A percentile compares a stretch with the other conserved stretches of the same genome.
Conservation (phyloP, 106 monocot genomes). For the Ottelia alismoides region DNA sequence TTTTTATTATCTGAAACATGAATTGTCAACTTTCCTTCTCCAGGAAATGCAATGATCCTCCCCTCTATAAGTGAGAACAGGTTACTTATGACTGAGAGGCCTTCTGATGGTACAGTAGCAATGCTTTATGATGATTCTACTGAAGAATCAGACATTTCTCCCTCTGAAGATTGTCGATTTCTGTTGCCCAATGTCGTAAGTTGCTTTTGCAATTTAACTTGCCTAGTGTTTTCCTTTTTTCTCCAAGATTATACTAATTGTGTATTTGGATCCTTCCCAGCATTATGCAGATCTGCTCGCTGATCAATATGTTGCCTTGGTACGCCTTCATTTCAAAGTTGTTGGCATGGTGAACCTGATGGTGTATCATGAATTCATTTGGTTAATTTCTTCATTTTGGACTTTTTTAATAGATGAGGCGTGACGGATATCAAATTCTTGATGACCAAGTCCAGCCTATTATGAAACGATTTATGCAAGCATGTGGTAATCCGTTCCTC, state of each 20-base stretch:
- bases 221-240: neutral
- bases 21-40: neutral
- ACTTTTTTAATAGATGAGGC: constrained; percentile 37
- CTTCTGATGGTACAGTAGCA: constrained; percentile 57
- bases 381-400: constrained; percentile 3
- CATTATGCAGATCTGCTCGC: constrained; percentile 76
- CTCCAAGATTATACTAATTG: neutral
- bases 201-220: constrained; percentile 3
- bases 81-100: constrained; percentile 44
- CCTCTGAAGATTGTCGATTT: constrained; percentile 24
- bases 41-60: neutral
- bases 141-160: constrained; percentile 45
- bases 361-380: neutral
- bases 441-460: constrained; percentile 51
- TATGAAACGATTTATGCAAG: constrained; percentile 9
- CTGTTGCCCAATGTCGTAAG: constrained; percentile 62
- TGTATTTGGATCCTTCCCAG: constrained; percentile 24
- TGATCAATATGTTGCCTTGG: constrained; percentile 44
- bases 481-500: constrained; percentile 17
- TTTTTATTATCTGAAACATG: no score
- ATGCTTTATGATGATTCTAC: constrained; percentile 61
- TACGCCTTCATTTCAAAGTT: constrained; percentile 14
- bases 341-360: neutral
- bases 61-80: neutral
- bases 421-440: constrained; percentile 46